Evolutionary conservation across 805 yeast species (phyloP).

Genomic region (Starmerella kuoi): DNA sequence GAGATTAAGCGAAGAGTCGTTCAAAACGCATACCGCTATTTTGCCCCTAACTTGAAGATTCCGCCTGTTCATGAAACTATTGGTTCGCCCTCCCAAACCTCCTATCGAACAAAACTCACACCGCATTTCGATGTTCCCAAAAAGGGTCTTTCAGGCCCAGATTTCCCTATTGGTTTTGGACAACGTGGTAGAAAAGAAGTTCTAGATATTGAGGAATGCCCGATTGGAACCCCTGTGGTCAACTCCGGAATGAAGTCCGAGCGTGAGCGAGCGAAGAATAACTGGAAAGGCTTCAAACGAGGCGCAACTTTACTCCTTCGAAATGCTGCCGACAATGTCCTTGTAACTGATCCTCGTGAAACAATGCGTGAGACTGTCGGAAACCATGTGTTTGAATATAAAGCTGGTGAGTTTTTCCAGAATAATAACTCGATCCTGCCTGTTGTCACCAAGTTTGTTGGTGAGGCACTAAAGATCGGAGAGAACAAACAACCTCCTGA

Average conservation of each 20-base stretch:
- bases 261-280: conserved; percentile 42
- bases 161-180: conserved; percentile 74
- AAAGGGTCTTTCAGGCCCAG: conserved; percentile 14
- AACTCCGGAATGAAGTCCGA: conserved; percentile 64
- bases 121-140: conserved; percentile 86
- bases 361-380: conserved; percentile 67
- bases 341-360: conserved; percentile 65
- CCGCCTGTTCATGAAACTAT: conserved; percentile 57
- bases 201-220: conserved; percentile 87
- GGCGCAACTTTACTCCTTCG: conserved; percentile 82
- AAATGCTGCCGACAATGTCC: conserved; percentile 38
- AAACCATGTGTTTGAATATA: conserved; percentile 59
- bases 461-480: conserved; percentile 44
- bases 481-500: conserved; percentile 34
- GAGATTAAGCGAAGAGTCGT: conserved; percentile 62
- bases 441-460: conserved; percentile 66
- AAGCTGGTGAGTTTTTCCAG: conserved; percentile 94
- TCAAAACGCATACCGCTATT: conserved; percentile 64
- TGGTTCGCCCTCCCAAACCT: conserved; percentile 62
- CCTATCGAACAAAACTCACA: conserved; percentile 83
- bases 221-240: conserved; percentile 72
- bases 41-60: conserved; percentile 39
- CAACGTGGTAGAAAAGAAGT: conserved; percentile 57
- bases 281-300: conserved; percentile 42
- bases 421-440: conserved; percentile 89